Evolutionary conservation across 495 filamentous ascomycete species (phyloP).

Genomic region (Podospora fimiseda): DNA sequence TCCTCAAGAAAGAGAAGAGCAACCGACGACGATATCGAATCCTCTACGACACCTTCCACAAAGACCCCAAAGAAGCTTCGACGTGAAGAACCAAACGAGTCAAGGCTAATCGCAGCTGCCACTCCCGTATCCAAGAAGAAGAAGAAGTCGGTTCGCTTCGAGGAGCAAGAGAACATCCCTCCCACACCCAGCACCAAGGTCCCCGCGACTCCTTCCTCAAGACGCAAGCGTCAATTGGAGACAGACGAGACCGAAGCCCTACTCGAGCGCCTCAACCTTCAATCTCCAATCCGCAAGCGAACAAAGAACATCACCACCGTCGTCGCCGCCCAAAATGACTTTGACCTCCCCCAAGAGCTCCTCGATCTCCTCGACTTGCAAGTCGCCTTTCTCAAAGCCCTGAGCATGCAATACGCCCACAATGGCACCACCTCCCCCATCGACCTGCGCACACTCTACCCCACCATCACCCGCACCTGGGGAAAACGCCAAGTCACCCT

Average conservation of each 20-base stretch:
- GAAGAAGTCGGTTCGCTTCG: constrained; percentile 27
- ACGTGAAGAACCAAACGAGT: constrained; percentile 10
- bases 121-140: constrained; percentile 10
- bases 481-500: constrained; percentile 51
- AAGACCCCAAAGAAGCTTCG: constrained; percentile 22
- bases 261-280: constrained; percentile 36
- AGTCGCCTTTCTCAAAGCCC: constrained; percentile 50
- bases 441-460: constrained; percentile 50
- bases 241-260: constrained; percentile 21
- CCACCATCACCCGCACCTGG: constrained; percentile 53
- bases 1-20: constrained; percentile 24
- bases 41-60: constrained; percentile 1
- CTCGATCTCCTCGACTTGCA: constrained; percentile 51
- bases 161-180: constrained; percentile 10
- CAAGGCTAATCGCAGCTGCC: constrained; percentile 4
- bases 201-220: constrained; percentile 7
- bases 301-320: constrained; percentile 26
- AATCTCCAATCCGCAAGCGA: constrained; percentile 29
- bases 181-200: constrained; percentile 1
- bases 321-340: constrained; percentile 23
- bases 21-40: constrained; percentile 19
- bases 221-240: constrained; percentile 19
- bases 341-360: constrained; percentile 47
- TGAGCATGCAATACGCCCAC: constrained; percentile 57
- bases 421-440: constrained; percentile 54